phyloP scores from a whole-genome alignment of 2,329 filamentous ascomycete genomes.

The Beauveria brongniartii region DNA sequence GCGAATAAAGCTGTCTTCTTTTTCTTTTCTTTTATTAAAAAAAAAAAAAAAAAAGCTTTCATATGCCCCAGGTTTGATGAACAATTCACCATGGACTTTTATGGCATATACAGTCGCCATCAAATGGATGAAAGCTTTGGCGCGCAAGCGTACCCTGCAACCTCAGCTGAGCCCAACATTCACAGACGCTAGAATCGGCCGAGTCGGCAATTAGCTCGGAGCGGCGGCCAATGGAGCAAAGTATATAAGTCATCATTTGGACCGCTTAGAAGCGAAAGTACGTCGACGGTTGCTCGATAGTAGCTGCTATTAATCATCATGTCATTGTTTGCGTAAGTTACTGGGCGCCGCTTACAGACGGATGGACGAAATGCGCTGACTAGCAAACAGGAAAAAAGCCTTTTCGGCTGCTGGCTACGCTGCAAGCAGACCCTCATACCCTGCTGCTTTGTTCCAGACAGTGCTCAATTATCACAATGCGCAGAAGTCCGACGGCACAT shows the following conservation, averaged over 20 bases:
- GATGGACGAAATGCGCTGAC: background rate
- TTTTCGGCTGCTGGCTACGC: constrained; percentile 53
- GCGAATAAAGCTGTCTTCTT: no score
- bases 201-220: constrained; percentile 1
- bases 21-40: no score
- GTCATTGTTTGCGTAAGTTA: constrained; percentile 40
- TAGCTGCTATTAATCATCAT: constrained; percentile 20
- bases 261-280: background rate
- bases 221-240: background rate
- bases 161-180: background rate
- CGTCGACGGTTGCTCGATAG: background rate
- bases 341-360: background rate
- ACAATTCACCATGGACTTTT: background rate
- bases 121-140: background rate
- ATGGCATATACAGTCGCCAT: background rate
- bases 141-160: background rate
- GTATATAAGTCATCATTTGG: background rate
- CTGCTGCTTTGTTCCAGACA: constrained; percentile 42
- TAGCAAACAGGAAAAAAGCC: constrained; percentile 37
- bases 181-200: constrained; percentile 3
- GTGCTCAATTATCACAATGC: constrained; percentile 46
- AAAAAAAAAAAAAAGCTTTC: no score
- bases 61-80: no score
- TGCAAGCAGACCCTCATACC: constrained; percentile 52
- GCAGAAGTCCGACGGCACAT: constrained; percentile 21